Evolutionary conservation across 768 basidiomycete species (phyloP).

Genomic region (Pholiota microspora): DNA sequence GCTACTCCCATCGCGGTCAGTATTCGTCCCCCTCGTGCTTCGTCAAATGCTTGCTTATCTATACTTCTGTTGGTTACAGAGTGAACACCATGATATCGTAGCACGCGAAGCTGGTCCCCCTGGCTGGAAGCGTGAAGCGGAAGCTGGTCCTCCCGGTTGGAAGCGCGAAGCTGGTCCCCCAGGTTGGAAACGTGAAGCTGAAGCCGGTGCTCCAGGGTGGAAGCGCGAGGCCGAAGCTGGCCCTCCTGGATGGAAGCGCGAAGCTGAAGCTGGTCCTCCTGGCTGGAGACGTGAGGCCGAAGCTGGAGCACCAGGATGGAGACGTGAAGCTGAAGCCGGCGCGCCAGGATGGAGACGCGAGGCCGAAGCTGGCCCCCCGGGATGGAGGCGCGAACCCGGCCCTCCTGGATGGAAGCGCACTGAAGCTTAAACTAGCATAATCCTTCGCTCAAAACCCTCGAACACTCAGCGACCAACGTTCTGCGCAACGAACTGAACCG

Average conservation of each 20-base stretch:
- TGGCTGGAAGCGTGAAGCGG: slow-evolving; percentile 20
- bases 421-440: slow-evolving; percentile 12
- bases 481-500: no score
- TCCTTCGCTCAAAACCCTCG: no score
- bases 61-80: no score
- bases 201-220: slow-evolving; percentile 16
- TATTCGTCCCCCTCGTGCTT: neutral
- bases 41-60: neutral
- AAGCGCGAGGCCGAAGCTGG: slow-evolving; percentile 8
- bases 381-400: neutral
- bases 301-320: slow-evolving; percentile 12
- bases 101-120: slow-evolving; percentile 1
- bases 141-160: slow-evolving; percentile 14
- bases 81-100: no score
- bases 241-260: neutral
- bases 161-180: slow-evolving; percentile 9
- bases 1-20: slow-evolving; percentile 3
- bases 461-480: no score
- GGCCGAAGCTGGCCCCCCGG: slow-evolving; percentile 4
- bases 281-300: slow-evolving; percentile 19
- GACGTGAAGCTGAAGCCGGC: slow-evolving; percentile 3
- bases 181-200: slow-evolving; percentile 20
- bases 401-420: slow-evolving; percentile 15
- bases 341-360: slow-evolving; percentile 18
- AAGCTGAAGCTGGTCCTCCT: slow-evolving; percentile 10